Percentiles rank a stretch among this genome's conserved stretches.
phyloP scores from a whole-genome alignment of 805 yeast species.

The Yarrowia sp. region DNA sequence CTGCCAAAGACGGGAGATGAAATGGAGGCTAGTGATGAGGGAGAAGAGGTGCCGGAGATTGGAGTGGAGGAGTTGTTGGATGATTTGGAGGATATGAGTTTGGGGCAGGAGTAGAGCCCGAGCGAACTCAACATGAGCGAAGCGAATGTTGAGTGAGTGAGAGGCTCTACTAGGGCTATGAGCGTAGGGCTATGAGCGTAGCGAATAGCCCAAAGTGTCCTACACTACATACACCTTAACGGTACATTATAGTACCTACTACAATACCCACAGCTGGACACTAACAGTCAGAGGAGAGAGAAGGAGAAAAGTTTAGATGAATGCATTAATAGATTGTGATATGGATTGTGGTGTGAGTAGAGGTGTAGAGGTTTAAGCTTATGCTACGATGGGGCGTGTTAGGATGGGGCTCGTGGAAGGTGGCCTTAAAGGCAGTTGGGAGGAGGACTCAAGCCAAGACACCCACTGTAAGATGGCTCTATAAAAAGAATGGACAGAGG shows the following conservation, averaged over 20 bases:
- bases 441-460: too few species aligned
- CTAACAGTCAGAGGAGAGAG: neutral
- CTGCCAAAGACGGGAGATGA: slow-evolving; percentile 32
- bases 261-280: neutral
- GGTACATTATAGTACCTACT: too few species aligned
- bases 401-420: too few species aligned
- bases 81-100: slow-evolving; percentile 89
- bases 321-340: slow-evolving; percentile 4
- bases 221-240: too few species aligned
- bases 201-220: neutral
- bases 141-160: too few species aligned
- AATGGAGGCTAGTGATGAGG: slow-evolving; percentile 38
- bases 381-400: too few species aligned
- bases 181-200: too few species aligned
- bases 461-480: too few species aligned
- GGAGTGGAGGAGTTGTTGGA: slow-evolving; percentile 90
- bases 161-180: too few species aligned
- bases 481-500: too few species aligned
- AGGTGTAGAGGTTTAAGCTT: too few species aligned
- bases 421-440: too few species aligned
- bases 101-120: slow-evolving; percentile 41
- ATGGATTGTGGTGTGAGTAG: neutral
- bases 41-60: slow-evolving; percentile 75
- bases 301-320: neutral
- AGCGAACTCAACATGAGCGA: neutral